Evolutionary conservation across 1,284 basidiomycete genomes (phyloP).

Genomic region (Blastosporella zonata): DNA sequence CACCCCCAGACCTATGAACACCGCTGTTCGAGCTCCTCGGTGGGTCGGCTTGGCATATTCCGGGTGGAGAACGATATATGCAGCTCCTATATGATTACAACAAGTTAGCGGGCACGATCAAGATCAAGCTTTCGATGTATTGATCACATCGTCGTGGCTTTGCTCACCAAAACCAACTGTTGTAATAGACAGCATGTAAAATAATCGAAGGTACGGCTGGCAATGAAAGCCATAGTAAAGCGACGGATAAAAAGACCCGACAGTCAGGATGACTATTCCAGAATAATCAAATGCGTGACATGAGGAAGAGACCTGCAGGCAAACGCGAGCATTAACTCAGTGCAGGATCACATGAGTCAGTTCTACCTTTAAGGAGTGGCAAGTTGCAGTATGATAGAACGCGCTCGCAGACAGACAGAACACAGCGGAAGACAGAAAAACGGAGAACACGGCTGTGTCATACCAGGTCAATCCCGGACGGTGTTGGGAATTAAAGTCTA

Average conservation of each 20-base stretch:
- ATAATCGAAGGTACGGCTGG: conserved; percentile 44
- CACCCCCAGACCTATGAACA: conserved; percentile 81
- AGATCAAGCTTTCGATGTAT: conserved; percentile 7
- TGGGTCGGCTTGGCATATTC: conserved; percentile 76
- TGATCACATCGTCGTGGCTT: conserved; percentile 32
- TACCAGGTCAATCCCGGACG: conserved; percentile 54
- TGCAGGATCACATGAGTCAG: conserved; percentile 25
- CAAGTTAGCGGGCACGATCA: conserved; percentile 7
- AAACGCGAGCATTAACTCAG: conserved; percentile 9
- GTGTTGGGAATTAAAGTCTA: conserved; percentile 44
- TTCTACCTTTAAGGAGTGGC: conserved; percentile 67
- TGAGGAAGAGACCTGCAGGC: conserved; percentile 41
- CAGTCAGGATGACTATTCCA: conserved; percentile 67
- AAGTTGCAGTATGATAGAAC: conserved; percentile 74
- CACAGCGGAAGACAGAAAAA: conserved; percentile 74
- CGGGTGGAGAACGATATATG: conserved; percentile 78
- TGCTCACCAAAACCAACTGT: conserved; percentile 60
- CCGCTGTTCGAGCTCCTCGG: conserved; percentile 72
- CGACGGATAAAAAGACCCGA: conserved; percentile 80
- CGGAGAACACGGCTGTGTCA: conserved; percentile 62
- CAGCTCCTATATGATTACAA: conserved; percentile 44
- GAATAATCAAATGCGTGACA: conserved; percentile 72
- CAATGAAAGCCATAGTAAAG: conserved; percentile 76
- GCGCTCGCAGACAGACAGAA: conserved; percentile 77
- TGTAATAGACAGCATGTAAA: conserved; percentile 56